Evolutionary conservation across 164 flowering plant genomes (phyloP), one percentile per base, ranked within the genome.

Genomic region (Aristolochia californica): DNA sequence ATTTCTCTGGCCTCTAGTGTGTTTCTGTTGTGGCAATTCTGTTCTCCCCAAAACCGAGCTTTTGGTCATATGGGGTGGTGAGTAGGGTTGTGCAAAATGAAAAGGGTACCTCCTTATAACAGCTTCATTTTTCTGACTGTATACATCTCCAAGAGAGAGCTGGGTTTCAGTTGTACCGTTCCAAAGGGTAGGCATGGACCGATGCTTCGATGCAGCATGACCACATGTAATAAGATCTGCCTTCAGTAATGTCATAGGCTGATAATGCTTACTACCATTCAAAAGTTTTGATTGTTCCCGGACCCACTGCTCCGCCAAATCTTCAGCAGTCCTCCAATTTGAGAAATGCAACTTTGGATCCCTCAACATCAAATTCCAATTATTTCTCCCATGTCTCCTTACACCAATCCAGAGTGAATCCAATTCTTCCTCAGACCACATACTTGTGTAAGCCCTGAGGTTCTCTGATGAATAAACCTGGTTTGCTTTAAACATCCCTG

Each of bases 361-460:
- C 59, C 56, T 64, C 52, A 84, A 59, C 70, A 84, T 72, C 14
- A 77, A 70, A 44, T 77, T 75, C 91, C 91, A 84, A 49, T 79
- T 80, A 13, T 68, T 77, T 63, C 69, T 71, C 61, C 91, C 91
- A 60, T 80, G 76, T 59, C 91, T 79, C 58, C 91, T 71, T 43
- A 84, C 84, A 34, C 91, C 91, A 11, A 84, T 70, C 91, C 91
- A 84, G 23, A 82, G 84, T 64, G 27, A 75, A 65, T 84, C 91
- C 52, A 84, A 62, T 61, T 84, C 91, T 45, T 82, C 83, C 57
- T 84, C 91, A 34, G 77, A 75, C 91, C 91, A 84, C 40, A 47
- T 20, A 53, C 43, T 45, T 30, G 61, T 15, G 21, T 21, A 44
- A 1, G 50, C 61, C 68, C 63, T 60, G 27, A 66, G 56, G 27